Conservation (phyloP, 2,329 filamentous ascomycete genomes). For the Aspergillus fructus region DNA sequence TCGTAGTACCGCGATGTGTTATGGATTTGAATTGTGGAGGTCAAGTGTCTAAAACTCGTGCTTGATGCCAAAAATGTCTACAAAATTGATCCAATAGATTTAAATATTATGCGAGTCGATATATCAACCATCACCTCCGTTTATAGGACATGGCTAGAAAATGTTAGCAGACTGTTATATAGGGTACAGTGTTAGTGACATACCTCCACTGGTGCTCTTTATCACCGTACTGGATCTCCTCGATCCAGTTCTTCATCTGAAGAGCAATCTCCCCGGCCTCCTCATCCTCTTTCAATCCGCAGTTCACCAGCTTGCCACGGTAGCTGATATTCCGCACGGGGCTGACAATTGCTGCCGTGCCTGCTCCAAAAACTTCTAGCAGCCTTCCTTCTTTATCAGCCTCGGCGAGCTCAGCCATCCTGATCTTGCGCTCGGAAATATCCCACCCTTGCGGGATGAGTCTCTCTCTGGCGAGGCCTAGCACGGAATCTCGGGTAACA, state of each 20-base stretch:
- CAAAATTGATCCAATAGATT: neutral
- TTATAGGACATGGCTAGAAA: constrained; percentile 22
- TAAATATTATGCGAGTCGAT: neutral
- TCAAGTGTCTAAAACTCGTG: neutral
- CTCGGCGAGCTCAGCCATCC: constrained; percentile 80
- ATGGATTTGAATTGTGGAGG: neutral
- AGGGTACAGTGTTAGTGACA: constrained; percentile 22
- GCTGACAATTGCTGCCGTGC: constrained; percentile 91
- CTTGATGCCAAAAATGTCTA: neutral
- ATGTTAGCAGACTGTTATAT: constrained; percentile 14
- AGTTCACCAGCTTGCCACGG: constrained; percentile 77
- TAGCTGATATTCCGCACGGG: constrained; percentile 88
- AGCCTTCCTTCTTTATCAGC: constrained; percentile 81
- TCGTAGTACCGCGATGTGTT: neutral
- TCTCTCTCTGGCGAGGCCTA: constrained; percentile 80
- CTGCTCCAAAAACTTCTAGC: constrained; percentile 89
- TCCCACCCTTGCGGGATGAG: constrained; percentile 85
- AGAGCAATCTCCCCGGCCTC: constrained; percentile 85
- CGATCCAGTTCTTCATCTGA: constrained; percentile 95
- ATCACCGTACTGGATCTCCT: constrained; percentile 91
- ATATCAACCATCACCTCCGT: neutral
- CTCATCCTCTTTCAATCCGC: constrained; percentile 74
- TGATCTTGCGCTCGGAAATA: constrained; percentile 84
- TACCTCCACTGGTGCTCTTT: constrained; percentile 91
- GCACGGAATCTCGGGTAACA: constrained; percentile 87